Percentiles rank a stretch among this genome's conserved stretches.
Evolutionary conservation across 2,329 filamentous ascomycete genomes (phyloP).

Genomic region (Cytospora paraplurivora): DNA sequence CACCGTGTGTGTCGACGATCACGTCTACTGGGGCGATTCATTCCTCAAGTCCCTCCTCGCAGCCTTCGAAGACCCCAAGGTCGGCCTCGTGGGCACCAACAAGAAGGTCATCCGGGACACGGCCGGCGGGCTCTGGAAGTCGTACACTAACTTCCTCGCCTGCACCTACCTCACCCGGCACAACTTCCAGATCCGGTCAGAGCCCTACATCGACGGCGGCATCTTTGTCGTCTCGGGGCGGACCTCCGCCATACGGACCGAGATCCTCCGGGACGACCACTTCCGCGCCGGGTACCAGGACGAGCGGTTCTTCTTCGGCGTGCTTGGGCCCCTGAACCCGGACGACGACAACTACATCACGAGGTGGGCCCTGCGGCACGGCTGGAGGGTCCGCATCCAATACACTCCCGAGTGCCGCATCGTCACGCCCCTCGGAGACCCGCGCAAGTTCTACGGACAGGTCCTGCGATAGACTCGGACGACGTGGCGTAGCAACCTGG

Average conservation of each 20-base stretch:
- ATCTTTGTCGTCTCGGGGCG: conserved; percentile 60
- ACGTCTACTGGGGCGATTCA: conserved; percentile 50
- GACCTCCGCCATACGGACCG: conserved; percentile 53
- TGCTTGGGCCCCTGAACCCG: conserved; percentile 48
- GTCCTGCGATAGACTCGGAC: conserved; percentile 60
- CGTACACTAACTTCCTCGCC: conserved; percentile 57
- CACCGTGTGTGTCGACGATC: conserved; percentile 53
- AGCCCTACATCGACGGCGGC: conserved; percentile 59
- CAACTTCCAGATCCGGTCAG: conserved; percentile 62
- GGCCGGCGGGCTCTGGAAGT: conserved; percentile 33
- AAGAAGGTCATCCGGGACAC: conserved; percentile 52
- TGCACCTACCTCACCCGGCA: conserved; percentile 62
- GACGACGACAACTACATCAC: conserved; percentile 68
- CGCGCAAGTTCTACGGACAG: conserved; percentile 53
- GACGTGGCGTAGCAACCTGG: conserved; percentile 58
- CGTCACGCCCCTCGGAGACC: conserved; percentile 54
- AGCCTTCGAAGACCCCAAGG: conserved; percentile 45
- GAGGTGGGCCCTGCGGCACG: conserved; percentile 50
- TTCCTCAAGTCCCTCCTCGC: conserved; percentile 49
- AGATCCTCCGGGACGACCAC: conserved; percentile 47
- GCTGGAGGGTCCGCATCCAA: conserved; percentile 59
- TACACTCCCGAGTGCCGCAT: conserved; percentile 50
- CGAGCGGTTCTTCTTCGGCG: conserved; percentile 52
- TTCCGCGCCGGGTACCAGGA: conserved; percentile 50
- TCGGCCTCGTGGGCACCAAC: conserved; percentile 59